Conservation (phyloP, 148 eudicot genomes). For the Cornus florida region DNA sequence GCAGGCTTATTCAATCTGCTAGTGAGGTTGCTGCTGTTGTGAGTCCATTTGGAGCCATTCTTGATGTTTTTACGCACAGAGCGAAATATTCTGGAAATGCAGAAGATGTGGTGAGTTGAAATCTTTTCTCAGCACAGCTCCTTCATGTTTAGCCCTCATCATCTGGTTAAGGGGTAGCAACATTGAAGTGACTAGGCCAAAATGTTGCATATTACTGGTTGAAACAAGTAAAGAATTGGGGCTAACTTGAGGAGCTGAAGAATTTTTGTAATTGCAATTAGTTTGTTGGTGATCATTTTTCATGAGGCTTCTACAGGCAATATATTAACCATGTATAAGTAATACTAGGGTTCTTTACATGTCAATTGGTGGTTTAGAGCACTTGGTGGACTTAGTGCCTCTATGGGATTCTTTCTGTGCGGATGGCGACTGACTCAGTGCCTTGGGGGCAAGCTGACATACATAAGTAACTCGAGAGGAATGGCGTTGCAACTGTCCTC, state of each 20-base stretch:
- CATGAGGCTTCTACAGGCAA: neutral
- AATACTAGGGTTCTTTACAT: neutral
- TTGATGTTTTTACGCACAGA: conserved; percentile 1
- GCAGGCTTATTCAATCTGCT: conserved; percentile 18
- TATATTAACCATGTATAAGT: neutral
- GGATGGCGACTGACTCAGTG: conserved; percentile 10
- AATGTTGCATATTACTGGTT: no score
- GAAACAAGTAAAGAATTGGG: no score
- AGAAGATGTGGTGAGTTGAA: conserved; percentile 8
- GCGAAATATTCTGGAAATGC: conserved; percentile 11
- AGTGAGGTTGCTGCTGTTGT: conserved; percentile 7
- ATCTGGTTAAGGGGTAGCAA: neutral
- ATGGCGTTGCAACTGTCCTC: neutral
- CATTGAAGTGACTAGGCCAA: no score
- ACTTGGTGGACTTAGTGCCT: conserved; percentile 9
- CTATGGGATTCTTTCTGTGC: conserved; percentile 11
- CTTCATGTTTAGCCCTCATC: neutral
- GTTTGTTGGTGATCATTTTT: no score
- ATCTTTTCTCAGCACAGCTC: neutral
- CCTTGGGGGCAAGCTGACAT: conserved; percentile 8
- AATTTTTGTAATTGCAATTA: neutral
- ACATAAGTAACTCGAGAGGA: conserved; percentile 1
- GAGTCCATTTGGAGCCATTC: conserved; percentile 7
- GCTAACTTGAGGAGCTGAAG: no score
- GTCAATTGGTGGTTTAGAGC: conserved; percentile 16